A percentile compares a stretch with the other conserved stretches of the same genome.
phyloP scores from a whole-genome alignment of 306 rosid genomes.

The Acmispon strigosus region DNA sequence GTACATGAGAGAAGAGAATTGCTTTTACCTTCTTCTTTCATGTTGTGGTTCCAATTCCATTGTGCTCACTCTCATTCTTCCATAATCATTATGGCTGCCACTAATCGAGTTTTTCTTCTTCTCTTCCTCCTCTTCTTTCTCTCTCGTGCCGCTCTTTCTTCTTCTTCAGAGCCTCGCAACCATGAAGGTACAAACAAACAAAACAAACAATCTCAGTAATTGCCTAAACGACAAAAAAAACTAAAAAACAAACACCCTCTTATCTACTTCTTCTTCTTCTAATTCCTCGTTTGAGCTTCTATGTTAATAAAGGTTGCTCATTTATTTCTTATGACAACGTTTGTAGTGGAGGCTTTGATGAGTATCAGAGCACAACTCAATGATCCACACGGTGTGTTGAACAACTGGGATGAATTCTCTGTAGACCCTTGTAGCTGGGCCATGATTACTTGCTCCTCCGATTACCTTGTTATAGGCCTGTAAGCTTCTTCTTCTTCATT shows the following conservation, averaged over 20 bases:
- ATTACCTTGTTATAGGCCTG: constrained; percentile 68
- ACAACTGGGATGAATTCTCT: constrained; percentile 82
- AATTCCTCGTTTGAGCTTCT: no score
- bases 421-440: constrained; percentile 96
- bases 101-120: neutral
- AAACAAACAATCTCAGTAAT: no score
- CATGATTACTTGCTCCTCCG: constrained; percentile 82
- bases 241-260: no score
- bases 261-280: no score
- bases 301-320: no score
- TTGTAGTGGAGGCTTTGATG: constrained; percentile 74
- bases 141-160: constrained; percentile 22
- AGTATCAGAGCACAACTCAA: constrained; percentile 30
- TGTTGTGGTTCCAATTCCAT: no score
- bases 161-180: constrained; percentile 74
- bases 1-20: no score
- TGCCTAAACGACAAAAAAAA: no score
- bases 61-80: neutral
- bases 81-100: constrained; percentile 36
- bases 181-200: constrained; percentile 53
- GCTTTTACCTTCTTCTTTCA: no score
- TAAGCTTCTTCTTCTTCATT: constrained; percentile 27
- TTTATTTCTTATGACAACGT: no score
- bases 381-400: constrained; percentile 75
- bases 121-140: constrained; percentile 15